Base-by-base conservation (phyloP, 2,329 filamentous ascomycete genomes). In the Sarocladium oryzae region DNA sequence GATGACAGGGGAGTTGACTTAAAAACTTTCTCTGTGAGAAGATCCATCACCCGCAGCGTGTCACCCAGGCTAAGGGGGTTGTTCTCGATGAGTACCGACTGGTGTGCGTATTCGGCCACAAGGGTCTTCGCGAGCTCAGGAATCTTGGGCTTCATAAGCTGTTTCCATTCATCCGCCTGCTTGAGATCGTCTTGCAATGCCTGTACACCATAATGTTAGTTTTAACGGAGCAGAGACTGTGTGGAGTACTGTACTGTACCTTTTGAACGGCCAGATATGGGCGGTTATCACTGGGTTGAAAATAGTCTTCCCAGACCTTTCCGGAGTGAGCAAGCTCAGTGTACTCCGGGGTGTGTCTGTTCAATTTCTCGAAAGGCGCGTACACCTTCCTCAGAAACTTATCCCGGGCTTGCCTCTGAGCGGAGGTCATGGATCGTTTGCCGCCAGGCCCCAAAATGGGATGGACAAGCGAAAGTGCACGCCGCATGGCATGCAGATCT, bases 231-330 rank as follows among this genome's bases (percentile, higher is more conserved):
- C n/a, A n/a, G n/a, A n/a, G n/a, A n/a, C n/a, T n/a, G n/a, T n/a
- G n/a, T n/a, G n/a, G n/a, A n/a, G n/a, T n/a, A n/a, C n/a, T n/a
- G n/a, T n/a, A 20, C 18, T 20, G 16, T 32, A 50, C 49, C 49
- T 38, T 20, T 26, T 55, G 48, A 20, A 55, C 23, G 30, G 50
- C 13, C 38, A n/a, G 20, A 16, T 35, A 36, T 38, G 48, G 33
- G 16, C 40, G n/a, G 15, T 18, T 24, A 30, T 57, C 51, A 26
- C 32, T 40, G 41, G 57, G 60, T 20, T 52, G 50, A 48, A 57
- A 58, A 38, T 56, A 55, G 23, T 59, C 53, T 51, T 61, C 57
- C 57, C 57, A 60, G 18, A 57, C 49, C 26, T 40, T 56, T 21
- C 58, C 56, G 15, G 60, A 61, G 8, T 18, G n/a, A 6, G 53